A percentile compares a stretch with the other conserved stretches of the same genome.
These are phyloP conservation scores for Viola odorata DNA, from an alignment of 345 rosid species.

Conservation along the genomic window DNA sequence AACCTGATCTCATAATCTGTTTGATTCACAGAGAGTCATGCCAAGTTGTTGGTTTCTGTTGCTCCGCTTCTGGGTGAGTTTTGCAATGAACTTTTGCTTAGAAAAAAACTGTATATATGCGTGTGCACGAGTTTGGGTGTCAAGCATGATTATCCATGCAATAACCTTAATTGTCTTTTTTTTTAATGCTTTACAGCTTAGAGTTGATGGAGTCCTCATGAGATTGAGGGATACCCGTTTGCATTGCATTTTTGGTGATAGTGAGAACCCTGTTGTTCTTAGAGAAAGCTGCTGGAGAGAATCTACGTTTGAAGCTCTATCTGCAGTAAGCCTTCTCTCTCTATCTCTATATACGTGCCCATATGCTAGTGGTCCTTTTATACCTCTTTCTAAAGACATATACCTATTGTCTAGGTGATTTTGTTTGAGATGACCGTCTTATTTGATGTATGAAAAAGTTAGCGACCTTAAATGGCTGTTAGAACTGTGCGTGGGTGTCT, in stretches of 20 bases:
- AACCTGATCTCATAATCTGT: constrained; percentile 14
- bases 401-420: neutral
- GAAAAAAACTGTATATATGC: neutral
- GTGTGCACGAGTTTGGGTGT: neutral
- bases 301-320: constrained; percentile 60
- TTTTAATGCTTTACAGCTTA: constrained; percentile 46
- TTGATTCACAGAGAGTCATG: constrained; percentile 74
- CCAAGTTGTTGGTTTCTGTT: constrained; percentile 97
- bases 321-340: constrained; percentile 47
- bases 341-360: constrained; percentile 12
- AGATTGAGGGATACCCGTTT: constrained; percentile 91
- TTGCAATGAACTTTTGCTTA: too few species aligned
- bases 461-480: neutral
- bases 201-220: constrained; percentile 97
- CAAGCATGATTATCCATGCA: neutral
- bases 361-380: too few species aligned
- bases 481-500: neutral
- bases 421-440: neutral
- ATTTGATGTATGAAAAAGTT: neutral
- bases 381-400: too few species aligned
- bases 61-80: constrained; percentile 90
- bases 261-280: constrained; percentile 47
- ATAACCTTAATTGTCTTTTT: neutral
- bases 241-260: constrained; percentile 58
- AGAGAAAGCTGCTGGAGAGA: constrained; percentile 95